Base-by-base conservation (phyloP, 2,329 filamentous ascomycete species). In the Capronia americana region DNA sequence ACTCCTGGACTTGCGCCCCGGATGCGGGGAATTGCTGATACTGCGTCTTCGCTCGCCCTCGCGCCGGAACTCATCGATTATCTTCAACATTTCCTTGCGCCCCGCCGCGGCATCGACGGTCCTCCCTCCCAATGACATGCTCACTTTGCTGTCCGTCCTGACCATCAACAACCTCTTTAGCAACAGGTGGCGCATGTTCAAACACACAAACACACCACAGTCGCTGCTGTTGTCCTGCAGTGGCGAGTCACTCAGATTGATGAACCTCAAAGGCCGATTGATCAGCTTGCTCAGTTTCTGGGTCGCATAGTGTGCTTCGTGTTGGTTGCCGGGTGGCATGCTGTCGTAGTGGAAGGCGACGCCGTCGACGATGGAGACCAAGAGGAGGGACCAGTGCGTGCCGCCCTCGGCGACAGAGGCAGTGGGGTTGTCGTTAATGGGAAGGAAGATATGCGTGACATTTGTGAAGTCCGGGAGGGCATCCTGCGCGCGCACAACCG, bases 341-440 rank as follows among this genome's bases (percentile, higher is more conserved):
- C 90, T 94, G 80, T 99, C 95, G 80, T 99, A 99, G 82, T 99
- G 95, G 78, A 99, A 99, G 0, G 94, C 92, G 2, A 97, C 88
- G 8, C 92, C 89, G 76, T 99, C 95, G 57, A 96, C 88, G 48
- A 93, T 86, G 12, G 90, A 93, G 34, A 99, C 93, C 2, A 99
- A 86, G 0, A 99, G 87, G 0, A 99, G 83, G 0, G 92, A 96
- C 95, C 95, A 99, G 78, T 99, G 95, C 2, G 90, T 91, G 46
- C 95, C 95, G 48, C 92, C 92, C 79, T 97, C 93, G n/a, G 92
- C 89, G 64, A 90, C 82, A 57, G 85, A 86, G 56, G 90, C 87
- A 72, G 92, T 92, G 55, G 86, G 85, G 73, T 89, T 91, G 80
- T 99, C 93, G 79, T 97, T 98, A 77, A 99, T 90, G 23, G 95